These are phyloP conservation scores for Detonula confervacea DNA, from an alignment of 352 stramenopile species.

Conservation along the genomic window DNA sequence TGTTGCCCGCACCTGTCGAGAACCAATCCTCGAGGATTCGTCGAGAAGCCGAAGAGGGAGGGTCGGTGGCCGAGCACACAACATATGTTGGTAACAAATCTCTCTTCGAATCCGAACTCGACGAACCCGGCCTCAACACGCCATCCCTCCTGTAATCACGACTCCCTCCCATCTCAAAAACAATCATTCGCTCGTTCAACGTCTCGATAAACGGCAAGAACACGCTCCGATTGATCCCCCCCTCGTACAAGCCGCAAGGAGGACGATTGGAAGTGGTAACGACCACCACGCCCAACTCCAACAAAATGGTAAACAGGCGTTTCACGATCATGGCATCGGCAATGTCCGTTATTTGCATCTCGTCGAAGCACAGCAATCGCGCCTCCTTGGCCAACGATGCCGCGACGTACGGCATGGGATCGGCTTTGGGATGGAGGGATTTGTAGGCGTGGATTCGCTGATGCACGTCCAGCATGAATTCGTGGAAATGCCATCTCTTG, in stretches of 20 bases:
- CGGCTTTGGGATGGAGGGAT: too few species aligned
- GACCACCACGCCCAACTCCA: conserved; percentile 89
- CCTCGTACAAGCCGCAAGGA: conserved; percentile 94
- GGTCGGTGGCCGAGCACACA: conserved; percentile 40
- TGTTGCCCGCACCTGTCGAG: too few species aligned
- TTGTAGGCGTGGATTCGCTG: conserved; percentile 82
- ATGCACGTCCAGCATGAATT: conserved; percentile 85
- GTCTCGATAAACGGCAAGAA: conserved; percentile 98
- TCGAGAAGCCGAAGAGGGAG: too few species aligned
- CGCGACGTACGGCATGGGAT: too few species aligned
- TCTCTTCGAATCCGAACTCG: too few species aligned
- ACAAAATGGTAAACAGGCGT: conserved; percentile 94
- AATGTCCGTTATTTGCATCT: conserved; percentile 94
- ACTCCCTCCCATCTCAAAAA: conserved; percentile 76
- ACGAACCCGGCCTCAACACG: too few species aligned
- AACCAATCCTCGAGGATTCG: too few species aligned
- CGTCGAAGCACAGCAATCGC: conserved; percentile 95
- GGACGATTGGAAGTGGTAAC: conserved; percentile 96
- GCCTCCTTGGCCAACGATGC: too few species aligned
- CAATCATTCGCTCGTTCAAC: conserved; percentile 83
- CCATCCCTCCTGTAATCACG: too few species aligned
- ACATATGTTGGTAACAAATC: conserved; percentile 75
- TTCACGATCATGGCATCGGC: conserved; percentile 95
- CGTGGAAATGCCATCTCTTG: conserved; percentile 87
- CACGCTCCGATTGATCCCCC: conserved; percentile 96